Evolutionary conservation across 2,329 filamentous ascomycete genomes (phyloP).

Genomic region (Fusarium bactridioides): DNA sequence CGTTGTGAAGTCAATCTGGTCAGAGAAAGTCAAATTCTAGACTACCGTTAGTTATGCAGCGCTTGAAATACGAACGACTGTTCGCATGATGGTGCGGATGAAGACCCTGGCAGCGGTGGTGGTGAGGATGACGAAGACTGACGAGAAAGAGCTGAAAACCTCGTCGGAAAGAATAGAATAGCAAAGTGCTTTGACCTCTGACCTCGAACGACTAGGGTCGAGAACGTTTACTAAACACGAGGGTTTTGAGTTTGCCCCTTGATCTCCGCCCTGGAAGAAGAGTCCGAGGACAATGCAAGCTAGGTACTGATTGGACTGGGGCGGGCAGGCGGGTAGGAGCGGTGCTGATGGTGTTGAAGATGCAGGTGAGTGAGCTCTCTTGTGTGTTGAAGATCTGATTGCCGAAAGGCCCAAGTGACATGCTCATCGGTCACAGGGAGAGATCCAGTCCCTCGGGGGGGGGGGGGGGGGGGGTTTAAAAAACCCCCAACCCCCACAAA

Average conservation of each 20-base stretch:
- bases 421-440: neutral
- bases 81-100: neutral
- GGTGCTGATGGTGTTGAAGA: neutral
- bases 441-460: no score
- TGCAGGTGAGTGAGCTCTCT: neutral
- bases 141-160: neutral
- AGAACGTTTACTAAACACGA: constrained; percentile 16
- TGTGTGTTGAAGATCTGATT: constrained; percentile 22
- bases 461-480: no score
- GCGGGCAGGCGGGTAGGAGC: constrained; percentile 25
- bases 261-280: constrained; percentile 25
- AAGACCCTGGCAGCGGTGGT: neutral
- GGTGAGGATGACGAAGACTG: constrained; percentile 15
- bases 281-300: neutral
- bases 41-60: neutral
- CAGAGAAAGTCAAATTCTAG: neutral
- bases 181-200: constrained; percentile 1
- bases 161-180: neutral
- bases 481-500: no score
- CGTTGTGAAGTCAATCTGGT: constrained; percentile 8
- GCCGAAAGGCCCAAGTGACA: constrained; percentile 13
- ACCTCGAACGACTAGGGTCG: neutral
- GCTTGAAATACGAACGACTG: neutral
- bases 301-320: neutral
- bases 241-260: constrained; percentile 15